Evolutionary conservation across 495 filamentous ascomycete species (phyloP).

Genomic region (Bombardia bombarda): DNA sequence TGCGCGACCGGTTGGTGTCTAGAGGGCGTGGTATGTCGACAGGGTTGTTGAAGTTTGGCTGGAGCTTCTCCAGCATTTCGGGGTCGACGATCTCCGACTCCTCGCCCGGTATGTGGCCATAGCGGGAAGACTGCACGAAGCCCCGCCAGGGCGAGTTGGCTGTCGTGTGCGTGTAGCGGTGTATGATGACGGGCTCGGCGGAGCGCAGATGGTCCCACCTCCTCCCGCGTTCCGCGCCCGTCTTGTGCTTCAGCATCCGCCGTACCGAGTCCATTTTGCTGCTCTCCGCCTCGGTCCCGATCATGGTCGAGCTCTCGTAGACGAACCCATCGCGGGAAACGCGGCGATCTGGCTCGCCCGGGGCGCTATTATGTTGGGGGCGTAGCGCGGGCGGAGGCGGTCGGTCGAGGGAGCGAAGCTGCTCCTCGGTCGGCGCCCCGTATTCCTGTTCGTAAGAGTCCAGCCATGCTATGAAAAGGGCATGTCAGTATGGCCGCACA

Average conservation of each 20-base stretch:
- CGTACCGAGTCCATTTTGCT: conserved; percentile 13
- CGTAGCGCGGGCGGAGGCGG: conserved; percentile 45
- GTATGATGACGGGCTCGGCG: conserved; percentile 48
- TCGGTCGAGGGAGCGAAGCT: conserved; percentile 14
- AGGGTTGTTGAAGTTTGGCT: conserved; percentile 39
- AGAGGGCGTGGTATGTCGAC: conserved; percentile 11
- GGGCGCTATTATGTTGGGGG: conserved; percentile 54
- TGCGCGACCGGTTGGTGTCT: conserved; percentile 10
- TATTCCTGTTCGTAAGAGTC: conserved; percentile 38
- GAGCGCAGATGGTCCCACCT: conserved; percentile 51
- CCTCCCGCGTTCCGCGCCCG: conserved; percentile 33
- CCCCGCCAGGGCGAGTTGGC: conserved; percentile 38
- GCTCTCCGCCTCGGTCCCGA: conserved; percentile 17
- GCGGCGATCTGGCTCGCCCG: conserved; percentile 35
- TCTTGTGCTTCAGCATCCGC: conserved; percentile 24
- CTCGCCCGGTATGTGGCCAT: conserved; percentile 37
- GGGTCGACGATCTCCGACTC: conserved; percentile 35
- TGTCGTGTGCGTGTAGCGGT: conserved; percentile 27
- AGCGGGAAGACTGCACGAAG: conserved; percentile 43
- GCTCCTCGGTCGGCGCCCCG: conserved; percentile 27
- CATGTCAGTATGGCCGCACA: conserved; percentile 13
- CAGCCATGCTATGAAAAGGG: conserved; percentile 40
- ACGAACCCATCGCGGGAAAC: conserved; percentile 48
- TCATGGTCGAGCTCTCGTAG: conserved; percentile 27
- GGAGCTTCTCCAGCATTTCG: conserved; percentile 35